Conservation (phyloP, 2,329 filamentous ascomycete genomes). For the Pseudogymnoascus pannorum region DNA sequence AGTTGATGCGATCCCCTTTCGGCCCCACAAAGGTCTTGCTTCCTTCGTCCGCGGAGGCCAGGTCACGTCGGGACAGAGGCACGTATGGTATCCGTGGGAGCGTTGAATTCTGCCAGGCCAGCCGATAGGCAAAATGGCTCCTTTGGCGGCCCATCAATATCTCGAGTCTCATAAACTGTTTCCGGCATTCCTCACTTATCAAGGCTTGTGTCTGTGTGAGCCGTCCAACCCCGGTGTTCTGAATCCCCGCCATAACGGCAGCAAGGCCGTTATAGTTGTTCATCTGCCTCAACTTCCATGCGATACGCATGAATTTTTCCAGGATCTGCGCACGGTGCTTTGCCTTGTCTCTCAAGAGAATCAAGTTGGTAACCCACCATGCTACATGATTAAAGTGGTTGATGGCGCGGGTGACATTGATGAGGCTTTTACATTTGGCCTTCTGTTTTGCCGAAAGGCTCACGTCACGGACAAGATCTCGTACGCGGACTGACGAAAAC, state of each 20-base stretch:
- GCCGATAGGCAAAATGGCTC: constrained; percentile 88
- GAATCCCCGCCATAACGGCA: constrained; percentile 89
- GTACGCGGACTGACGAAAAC: constrained; percentile 89
- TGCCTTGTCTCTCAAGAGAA: constrained; percentile 85
- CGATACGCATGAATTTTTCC: constrained; percentile 93
- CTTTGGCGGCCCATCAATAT: constrained; percentile 91
- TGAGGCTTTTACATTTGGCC: constrained; percentile 67
- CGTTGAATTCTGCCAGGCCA: constrained; percentile 94
- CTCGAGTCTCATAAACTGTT: constrained; percentile 79
- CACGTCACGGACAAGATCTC: constrained; percentile 88
- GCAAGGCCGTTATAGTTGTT: constrained; percentile 97
- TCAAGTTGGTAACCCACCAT: constrained; percentile 75
- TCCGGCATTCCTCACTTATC: constrained; percentile 63
- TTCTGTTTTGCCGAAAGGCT: constrained; percentile 65
- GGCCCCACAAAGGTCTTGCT: constrained; percentile 81
- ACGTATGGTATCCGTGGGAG: constrained; percentile 88
- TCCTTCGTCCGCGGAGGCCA: constrained; percentile 87
- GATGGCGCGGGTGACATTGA: constrained; percentile 91
- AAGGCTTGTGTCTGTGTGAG: constrained; percentile 72
- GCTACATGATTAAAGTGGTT: constrained; percentile 84
- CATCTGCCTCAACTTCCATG: constrained; percentile 73
- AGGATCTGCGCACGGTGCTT: constrained; percentile 88
- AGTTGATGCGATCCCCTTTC: constrained; percentile 74
- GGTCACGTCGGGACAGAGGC: constrained; percentile 78
- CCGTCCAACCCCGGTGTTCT: constrained; percentile 77